Conservation (phyloP, 1,139 yeast genomes). For the Diutina pseudorugosa region DNA sequence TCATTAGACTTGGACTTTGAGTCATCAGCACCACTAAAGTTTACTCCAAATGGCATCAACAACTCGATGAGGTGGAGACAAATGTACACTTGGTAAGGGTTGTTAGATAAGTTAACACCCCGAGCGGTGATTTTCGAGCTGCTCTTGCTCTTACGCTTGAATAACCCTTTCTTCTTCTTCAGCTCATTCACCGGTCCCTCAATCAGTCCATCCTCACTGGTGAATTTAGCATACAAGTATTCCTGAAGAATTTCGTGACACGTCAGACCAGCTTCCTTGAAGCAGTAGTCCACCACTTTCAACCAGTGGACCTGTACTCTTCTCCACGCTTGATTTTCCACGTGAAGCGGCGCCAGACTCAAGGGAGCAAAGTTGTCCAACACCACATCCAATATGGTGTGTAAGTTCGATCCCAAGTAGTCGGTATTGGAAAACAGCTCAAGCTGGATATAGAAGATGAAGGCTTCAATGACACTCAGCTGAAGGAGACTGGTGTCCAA, state of each 20-base stretch:
- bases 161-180: constrained; percentile 8
- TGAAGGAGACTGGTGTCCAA: constrained; percentile 17
- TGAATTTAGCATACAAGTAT: constrained; percentile 21
- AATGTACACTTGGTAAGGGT: constrained; percentile 24
- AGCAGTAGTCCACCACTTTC: constrained; percentile 19
- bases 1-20: constrained; percentile 6
- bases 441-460: constrained; percentile 27
- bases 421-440: constrained; percentile 32
- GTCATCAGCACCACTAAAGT: constrained; percentile 12
- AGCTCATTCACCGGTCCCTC: constrained; percentile 1
- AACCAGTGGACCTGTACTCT: constrained; percentile 21
- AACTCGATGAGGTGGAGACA: constrained; percentile 20
- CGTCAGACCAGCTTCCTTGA: constrained; percentile 27
- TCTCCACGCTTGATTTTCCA: constrained; percentile 25
- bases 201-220: constrained; percentile 5
- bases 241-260: constrained; percentile 26
- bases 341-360: constrained; percentile 13
- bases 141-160: constrained; percentile 8
- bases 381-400: constrained; percentile 18
- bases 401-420: constrained; percentile 19
- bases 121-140: constrained; percentile 16
- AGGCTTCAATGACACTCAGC: constrained; percentile 22
- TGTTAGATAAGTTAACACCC: constrained; percentile 20
- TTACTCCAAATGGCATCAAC: constrained; percentile 27
- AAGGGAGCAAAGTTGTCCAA: constrained; percentile 21